These are phyloP conservation scores for Suhomyces vadensis DNA, from an alignment of 805 yeast genomes.

Conservation along the genomic window DNA sequence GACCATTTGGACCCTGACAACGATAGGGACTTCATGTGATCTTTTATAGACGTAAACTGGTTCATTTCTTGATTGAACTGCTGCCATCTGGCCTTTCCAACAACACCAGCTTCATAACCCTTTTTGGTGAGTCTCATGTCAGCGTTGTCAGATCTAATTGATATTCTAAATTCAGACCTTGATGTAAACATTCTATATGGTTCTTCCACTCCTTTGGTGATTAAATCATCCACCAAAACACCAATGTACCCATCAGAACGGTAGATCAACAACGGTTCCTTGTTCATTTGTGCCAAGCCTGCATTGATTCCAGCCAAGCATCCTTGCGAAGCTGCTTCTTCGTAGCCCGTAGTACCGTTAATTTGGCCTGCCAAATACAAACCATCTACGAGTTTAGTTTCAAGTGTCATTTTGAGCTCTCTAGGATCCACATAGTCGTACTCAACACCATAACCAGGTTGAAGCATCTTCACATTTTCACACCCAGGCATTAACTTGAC, in stretches of 20 bases:
- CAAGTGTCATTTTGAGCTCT: constrained; percentile 73
- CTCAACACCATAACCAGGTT: constrained; percentile 99
- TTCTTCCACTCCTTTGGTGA: constrained; percentile 93
- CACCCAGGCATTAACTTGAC: constrained; percentile 82
- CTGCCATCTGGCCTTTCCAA: constrained; percentile 57
- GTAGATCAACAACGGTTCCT: constrained; percentile 52
- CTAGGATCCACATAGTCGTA: constrained; percentile 96
- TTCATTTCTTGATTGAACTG: constrained; percentile 45
- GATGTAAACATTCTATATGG: constrained; percentile 99
- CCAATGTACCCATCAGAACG: constrained; percentile 91
- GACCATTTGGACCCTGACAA: constrained; percentile 68
- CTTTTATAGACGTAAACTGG: constrained; percentile 46
- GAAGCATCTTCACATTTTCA: constrained; percentile 82
- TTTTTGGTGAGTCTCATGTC: constrained; percentile 75
- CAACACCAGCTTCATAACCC: constrained; percentile 69
- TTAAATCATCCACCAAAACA: constrained; percentile 88
- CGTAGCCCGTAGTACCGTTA: constrained; percentile 98
- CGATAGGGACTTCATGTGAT: constrained; percentile 44
- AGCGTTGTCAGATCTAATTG: constrained; percentile 92
- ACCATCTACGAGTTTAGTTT: constrained; percentile 77
- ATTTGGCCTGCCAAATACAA: constrained; percentile 94
- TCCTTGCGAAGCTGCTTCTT: constrained; percentile 98
- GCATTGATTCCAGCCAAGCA: constrained; percentile 95
- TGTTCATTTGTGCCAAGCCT: constrained; percentile 53
- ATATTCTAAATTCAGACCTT: constrained; percentile 87